Evolutionary conservation across 2,329 filamentous ascomycete genomes (phyloP).

Genomic region (Hypoxylon sp.): DNA sequence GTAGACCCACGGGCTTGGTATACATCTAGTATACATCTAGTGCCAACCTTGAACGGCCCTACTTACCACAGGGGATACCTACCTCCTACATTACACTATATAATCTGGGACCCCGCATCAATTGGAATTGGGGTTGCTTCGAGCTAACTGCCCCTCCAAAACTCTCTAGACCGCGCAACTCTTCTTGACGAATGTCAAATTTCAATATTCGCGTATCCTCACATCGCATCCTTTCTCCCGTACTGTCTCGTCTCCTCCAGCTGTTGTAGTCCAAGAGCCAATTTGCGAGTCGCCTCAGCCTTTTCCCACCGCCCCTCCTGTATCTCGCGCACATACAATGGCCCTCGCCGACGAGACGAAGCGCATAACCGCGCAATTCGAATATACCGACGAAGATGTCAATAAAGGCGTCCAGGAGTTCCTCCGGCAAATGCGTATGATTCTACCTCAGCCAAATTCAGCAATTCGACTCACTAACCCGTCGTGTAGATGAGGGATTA

Average conservation of each 20-base stretch:
- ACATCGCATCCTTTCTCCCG: conserved; percentile 55
- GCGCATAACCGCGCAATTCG: conserved; percentile 86
- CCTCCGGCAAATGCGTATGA: conserved; percentile 82
- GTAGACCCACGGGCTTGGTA: conserved; percentile 45
- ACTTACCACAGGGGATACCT: conserved; percentile 12
- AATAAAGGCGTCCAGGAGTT: conserved; percentile 88
- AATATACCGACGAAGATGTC: conserved; percentile 83
- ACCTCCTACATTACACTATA: not conserved
- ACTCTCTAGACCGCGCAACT: conserved; percentile 65
- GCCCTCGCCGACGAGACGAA: conserved; percentile 78
- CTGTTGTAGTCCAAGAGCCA: conserved; percentile 59
- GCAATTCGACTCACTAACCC: conserved; percentile 32
- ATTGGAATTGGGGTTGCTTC: conserved; percentile 42
- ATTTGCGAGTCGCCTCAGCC: conserved; percentile 70
- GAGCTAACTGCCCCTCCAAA: conserved; percentile 48
- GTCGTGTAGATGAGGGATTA: conserved; percentile 80
- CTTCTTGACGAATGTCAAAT: conserved; percentile 65
- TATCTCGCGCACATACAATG: conserved; percentile 72
- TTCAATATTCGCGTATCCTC: conserved; percentile 58
- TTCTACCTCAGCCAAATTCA: conserved; percentile 52
- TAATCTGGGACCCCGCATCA: conserved; percentile 22
- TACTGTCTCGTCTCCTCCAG: conserved; percentile 60
- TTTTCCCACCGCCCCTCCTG: conserved; percentile 68
- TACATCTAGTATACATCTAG: conserved; percentile 23
- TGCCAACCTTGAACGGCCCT: conserved; percentile 15